Base-by-base conservation (phyloP, 2,329 filamentous ascomycete species). In the Magnaporthiopsis rhizophila region DNA sequence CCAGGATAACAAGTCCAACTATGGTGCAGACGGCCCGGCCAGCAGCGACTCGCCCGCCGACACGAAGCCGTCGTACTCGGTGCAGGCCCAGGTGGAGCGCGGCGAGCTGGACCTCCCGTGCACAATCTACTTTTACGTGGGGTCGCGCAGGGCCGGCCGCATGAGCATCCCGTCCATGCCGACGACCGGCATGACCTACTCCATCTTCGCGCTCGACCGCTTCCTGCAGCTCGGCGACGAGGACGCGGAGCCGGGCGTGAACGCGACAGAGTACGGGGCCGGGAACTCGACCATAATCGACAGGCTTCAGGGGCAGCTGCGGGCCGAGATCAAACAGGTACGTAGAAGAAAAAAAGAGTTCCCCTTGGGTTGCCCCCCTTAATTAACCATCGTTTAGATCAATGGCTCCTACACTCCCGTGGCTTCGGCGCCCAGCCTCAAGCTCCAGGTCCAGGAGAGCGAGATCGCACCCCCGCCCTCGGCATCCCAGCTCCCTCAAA, bases 131-230 rank as follows among this genome's bases (percentile, higher is more conserved):
- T 63, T 78, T 13, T 71, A 71, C 45, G 63, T 76, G 3, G 69
- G 68, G 3, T 69, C 69, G 0, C 24, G 65, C 4, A 65, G 71
- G 36, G 71, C 72, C 38, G 76, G 75, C 15, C 70, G 71, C 30
- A 71, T 74, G 67, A 66, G 71, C 21, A 64, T 79, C 21, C 70
- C 78, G 18, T 67, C 66, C 9, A 75, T 77, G 74, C 77, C 77
- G 4, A 66, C 34, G 50, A 62, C 64, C 13, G 75, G 75, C 8
- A 61, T 67, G 28, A 70, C 70, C n/a, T 68, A 73, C 64, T 69
- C 73, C 30, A 68, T 71, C 59, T 69, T 77, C 26, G 68, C 73
- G 0, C 70, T 77, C 15, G 61, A 62, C 45, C 45, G 45, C 21
- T n/a, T 53, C 45, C 45, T 53, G 45, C 45, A 18, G 18, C 8